Percentiles rank a stretch among this genome's conserved stretches.
phyloP scores from a whole-genome alignment of 139 green algal genomes.

The Mychonastes homosphaera region DNA sequence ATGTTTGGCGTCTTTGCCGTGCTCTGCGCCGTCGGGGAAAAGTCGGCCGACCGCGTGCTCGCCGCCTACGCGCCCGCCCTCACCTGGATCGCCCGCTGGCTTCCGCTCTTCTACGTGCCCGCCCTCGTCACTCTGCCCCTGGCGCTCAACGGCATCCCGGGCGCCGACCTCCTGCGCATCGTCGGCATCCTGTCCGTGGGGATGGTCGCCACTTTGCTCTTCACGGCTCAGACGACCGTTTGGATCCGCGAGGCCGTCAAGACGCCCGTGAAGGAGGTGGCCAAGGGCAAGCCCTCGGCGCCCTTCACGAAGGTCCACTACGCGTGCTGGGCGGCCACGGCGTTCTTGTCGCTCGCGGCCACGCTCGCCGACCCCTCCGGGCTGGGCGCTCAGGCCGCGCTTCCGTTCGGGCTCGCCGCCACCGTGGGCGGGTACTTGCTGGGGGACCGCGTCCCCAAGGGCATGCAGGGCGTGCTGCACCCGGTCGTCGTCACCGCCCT shows the following conservation, averaged over 20 bases:
- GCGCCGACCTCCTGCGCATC: slow-evolving; percentile 35
- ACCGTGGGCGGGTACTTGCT: slow-evolving; percentile 55
- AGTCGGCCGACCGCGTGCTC: slow-evolving; percentile 23
- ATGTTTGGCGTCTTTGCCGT: slow-evolving; percentile 45
- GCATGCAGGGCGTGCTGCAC: slow-evolving; percentile 41
- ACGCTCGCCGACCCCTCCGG: slow-evolving; percentile 8
- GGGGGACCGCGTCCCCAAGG: slow-evolving; percentile 36
- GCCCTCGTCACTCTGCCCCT: slow-evolving; percentile 72
- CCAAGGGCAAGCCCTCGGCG: slow-evolving; percentile 16
- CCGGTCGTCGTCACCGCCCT: slow-evolving; percentile 54
- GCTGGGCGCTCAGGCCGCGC: slow-evolving; percentile 15
- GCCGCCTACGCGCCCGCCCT: slow-evolving; percentile 52
- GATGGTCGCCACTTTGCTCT: slow-evolving; percentile 47
- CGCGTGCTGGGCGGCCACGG: slow-evolving; percentile 35
- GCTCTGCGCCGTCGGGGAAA: slow-evolving; percentile 30
- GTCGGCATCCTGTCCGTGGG: slow-evolving; percentile 35
- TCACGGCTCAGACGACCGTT: slow-evolving; percentile 47
- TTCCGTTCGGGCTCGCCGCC: slow-evolving; percentile 41
- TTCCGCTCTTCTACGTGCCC: slow-evolving; percentile 84
- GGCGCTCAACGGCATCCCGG: slow-evolving; percentile 45
- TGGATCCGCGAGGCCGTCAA: slow-evolving; percentile 40
- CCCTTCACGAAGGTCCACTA: slow-evolving; percentile 48
- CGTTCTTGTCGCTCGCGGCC: slow-evolving; percentile 11
- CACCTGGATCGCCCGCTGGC: slow-evolving; percentile 72
- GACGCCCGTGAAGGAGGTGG: slow-evolving; percentile 41